Percentiles rank a stretch among this genome's conserved stretches.
These are phyloP conservation scores for Strobilomyces echinocephalus DNA, from an alignment of 768 basidiomycete genomes.

Conservation along the genomic window DNA sequence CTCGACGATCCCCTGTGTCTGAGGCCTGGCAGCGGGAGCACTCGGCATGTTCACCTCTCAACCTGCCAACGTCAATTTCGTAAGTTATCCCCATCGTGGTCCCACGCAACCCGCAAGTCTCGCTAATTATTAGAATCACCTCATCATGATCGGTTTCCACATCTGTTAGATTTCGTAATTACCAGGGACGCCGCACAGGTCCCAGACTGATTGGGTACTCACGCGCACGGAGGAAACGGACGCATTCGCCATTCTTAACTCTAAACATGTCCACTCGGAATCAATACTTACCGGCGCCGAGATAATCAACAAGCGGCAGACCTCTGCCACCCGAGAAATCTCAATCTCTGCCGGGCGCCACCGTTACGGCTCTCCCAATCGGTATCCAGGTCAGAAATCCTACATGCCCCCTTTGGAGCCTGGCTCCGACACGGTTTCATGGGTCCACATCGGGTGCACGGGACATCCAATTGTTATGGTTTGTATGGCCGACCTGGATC, in stretches of 20 bases:
- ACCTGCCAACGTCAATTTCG: constrained; percentile 12
- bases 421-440: constrained; percentile 13
- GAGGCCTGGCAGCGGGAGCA: constrained; percentile 5
- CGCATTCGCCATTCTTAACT: constrained; percentile 10
- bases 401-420: constrained; percentile 1
- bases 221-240: constrained; percentile 21
- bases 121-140: constrained; percentile 15
- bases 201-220: constrained; percentile 16
- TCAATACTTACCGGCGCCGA: constrained; percentile 16
- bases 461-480: constrained; percentile 9
- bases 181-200: constrained; percentile 21
- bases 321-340: constrained; percentile 6
- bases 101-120: constrained; percentile 10
- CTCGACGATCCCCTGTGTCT: constrained; percentile 13
- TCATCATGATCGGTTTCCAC: constrained; percentile 21
- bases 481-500: constrained; percentile 11
- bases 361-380: constrained; percentile 20
- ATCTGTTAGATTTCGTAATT: constrained; percentile 20
- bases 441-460: constrained; percentile 10
- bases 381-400: constrained; percentile 18
- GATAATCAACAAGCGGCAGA: constrained; percentile 19
- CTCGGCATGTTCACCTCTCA: constrained; percentile 5
- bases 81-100: constrained; percentile 16
- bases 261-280: constrained; percentile 23
- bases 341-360: constrained; percentile 24